Percentiles rank a stretch among this genome's conserved stretches.
phyloP scores from a whole-genome alignment of 1,284 basidiomycete species.

The Sporisorium iseilematis-ciliati region DNA sequence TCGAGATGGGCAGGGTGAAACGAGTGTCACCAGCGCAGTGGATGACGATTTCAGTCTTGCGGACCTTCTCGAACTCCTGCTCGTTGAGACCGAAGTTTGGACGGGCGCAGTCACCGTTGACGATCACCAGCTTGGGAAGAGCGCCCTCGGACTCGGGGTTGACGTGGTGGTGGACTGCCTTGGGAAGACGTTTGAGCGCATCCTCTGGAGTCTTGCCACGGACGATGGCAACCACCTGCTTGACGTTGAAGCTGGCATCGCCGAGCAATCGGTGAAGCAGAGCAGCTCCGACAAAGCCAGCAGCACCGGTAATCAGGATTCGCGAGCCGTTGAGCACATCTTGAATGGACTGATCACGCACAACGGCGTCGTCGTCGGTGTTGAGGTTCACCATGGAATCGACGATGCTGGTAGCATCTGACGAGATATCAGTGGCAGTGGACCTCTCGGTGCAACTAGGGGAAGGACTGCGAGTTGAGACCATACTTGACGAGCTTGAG shows the following conservation, averaged over 20 bases:
- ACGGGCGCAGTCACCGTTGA: constrained; percentile 48
- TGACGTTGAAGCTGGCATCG: constrained; percentile 37
- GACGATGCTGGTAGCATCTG: constrained; percentile 32
- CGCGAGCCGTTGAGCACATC: constrained; percentile 36
- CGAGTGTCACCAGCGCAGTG: constrained; percentile 52
- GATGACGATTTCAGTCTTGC: constrained; percentile 53
- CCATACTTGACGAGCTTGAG: constrained; percentile 13
- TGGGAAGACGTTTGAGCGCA: constrained; percentile 45
- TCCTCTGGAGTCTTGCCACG: constrained; percentile 45
- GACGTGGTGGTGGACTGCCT: constrained; percentile 37
- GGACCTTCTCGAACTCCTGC: constrained; percentile 37
- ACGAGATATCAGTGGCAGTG: constrained; percentile 36
- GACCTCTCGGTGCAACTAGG: constrained; percentile 38
- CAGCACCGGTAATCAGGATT: constrained; percentile 50
- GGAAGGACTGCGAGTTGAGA: constrained; percentile 39
- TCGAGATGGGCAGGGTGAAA: constrained; percentile 42
- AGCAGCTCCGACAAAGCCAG: constrained; percentile 52
- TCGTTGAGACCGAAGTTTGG: constrained; percentile 48
- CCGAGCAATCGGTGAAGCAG: constrained; percentile 41
- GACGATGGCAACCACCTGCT: constrained; percentile 48
- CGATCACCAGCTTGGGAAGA: constrained; percentile 39
- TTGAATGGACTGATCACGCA: constrained; percentile 33
- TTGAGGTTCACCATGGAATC: constrained; percentile 26
- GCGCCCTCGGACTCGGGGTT: constrained; percentile 24
- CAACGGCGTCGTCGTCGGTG: constrained; percentile 23